phyloP scores from a whole-genome alignment of 495 filamentous ascomycete species.

The Oidiodendron maius region DNA sequence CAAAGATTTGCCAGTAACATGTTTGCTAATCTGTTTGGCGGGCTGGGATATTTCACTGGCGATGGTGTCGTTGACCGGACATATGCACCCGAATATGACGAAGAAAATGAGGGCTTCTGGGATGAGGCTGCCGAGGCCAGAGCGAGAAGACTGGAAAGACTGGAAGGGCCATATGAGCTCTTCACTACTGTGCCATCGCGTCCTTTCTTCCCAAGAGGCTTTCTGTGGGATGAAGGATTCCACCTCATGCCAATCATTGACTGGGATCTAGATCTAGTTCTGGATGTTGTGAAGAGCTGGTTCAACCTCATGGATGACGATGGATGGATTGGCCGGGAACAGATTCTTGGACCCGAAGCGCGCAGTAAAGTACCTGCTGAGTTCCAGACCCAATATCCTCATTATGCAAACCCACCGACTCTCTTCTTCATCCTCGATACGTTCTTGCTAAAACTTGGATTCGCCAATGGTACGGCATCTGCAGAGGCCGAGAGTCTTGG shows the following conservation, averaged over 20 bases:
- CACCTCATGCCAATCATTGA: slow-evolving; percentile 88
- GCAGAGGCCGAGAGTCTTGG: neutral
- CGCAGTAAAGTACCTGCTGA: slow-evolving; percentile 93
- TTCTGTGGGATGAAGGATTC: slow-evolving; percentile 98
- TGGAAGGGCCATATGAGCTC: slow-evolving; percentile 82
- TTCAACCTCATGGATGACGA: slow-evolving; percentile 93
- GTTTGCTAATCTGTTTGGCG: slow-evolving; percentile 90
- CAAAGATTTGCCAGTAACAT: slow-evolving; percentile 78
- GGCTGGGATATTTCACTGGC: slow-evolving; percentile 93
- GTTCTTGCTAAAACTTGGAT: slow-evolving; percentile 67
- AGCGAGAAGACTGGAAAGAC: slow-evolving; percentile 51
- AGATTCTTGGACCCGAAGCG: slow-evolving; percentile 91
- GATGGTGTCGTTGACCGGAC: slow-evolving; percentile 83
- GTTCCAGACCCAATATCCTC: slow-evolving; percentile 94
- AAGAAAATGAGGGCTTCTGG: slow-evolving; percentile 97
- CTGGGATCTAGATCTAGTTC: slow-evolving; percentile 86
- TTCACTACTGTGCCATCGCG: slow-evolving; percentile 91
- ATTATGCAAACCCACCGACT: slow-evolving; percentile 98
- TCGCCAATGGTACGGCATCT: slow-evolving; percentile 18
- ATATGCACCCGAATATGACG: slow-evolving; percentile 84
- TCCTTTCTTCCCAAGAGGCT: slow-evolving; percentile 93
- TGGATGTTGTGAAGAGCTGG: slow-evolving; percentile 94
- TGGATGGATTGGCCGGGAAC: slow-evolving; percentile 95
- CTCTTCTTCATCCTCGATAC: slow-evolving; percentile 82
- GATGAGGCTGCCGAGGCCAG: slow-evolving; percentile 75